Evolutionary conservation across 805 yeast species (phyloP).

Genomic region (Vanderwaltozyma tropicalis): DNA sequence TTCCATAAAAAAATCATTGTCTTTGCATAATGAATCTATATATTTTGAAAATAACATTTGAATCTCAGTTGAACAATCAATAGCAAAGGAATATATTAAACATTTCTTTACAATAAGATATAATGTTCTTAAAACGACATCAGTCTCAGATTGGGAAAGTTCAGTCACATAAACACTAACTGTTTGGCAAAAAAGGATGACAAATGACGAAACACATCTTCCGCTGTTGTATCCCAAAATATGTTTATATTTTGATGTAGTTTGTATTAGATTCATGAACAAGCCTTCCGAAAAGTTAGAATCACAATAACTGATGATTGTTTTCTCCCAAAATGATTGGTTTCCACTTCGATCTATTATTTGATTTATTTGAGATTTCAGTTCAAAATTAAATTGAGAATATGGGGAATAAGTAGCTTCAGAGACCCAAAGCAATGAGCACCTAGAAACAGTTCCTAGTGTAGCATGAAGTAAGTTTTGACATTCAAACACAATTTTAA

Average conservation of each 20-base stretch:
- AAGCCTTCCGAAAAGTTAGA: too few relatives aligned
- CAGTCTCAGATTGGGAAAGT: too few relatives aligned
- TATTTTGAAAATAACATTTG: background rate
- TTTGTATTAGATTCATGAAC: too few relatives aligned
- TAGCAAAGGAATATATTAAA: background rate
- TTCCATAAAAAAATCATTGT: background rate
- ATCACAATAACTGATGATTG: too few relatives aligned
- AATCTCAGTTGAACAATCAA: background rate
- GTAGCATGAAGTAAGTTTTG: constrained; percentile 59
- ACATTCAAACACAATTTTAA: constrained; percentile 68
- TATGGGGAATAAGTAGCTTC: background rate
- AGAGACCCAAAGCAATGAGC: constrained; percentile 39
- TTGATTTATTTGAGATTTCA: background rate
- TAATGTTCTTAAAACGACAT: background rate
- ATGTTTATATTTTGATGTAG: too few relatives aligned
- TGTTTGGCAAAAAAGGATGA: too few relatives aligned
- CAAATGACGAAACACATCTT: too few relatives aligned
- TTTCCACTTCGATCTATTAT: background rate
- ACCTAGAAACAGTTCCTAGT: constrained; percentile 85
- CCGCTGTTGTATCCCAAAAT: too few relatives aligned
- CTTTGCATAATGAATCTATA: background rate
- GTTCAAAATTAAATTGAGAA: background rate
- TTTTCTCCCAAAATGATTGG: too few relatives aligned
- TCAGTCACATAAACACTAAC: too few relatives aligned
- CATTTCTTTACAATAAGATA: background rate